These are phyloP conservation scores for Neonectria hederae DNA, from an alignment of 2,329 filamentous ascomycete genomes.

Conservation along the genomic window DNA sequence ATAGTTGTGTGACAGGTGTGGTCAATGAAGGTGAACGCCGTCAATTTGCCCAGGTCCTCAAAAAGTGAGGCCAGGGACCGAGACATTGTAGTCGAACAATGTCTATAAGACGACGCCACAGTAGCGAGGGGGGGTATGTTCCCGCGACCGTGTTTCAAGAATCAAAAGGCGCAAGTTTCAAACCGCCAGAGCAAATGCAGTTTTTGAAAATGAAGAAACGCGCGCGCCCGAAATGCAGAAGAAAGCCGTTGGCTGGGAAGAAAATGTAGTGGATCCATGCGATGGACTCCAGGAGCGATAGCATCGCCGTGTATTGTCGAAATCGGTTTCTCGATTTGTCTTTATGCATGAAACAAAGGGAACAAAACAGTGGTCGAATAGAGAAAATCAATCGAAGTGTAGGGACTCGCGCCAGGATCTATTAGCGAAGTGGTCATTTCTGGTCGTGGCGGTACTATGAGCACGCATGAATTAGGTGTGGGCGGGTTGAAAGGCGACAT, in stretches of 20 bases:
- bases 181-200: conserved; percentile 35
- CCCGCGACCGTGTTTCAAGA: conserved; percentile 38
- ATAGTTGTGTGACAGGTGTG: conserved; percentile 30
- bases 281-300: conserved; percentile 30
- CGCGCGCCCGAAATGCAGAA: conserved; percentile 38
- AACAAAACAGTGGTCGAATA: conserved; percentile 25
- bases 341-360: conserved; percentile 39
- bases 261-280: conserved; percentile 26
- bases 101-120: conserved; percentile 36
- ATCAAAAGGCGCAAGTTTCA: conserved; percentile 28
- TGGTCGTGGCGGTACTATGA: conserved; percentile 42
- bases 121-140: conserved; percentile 27
- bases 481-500: conserved; percentile 18
- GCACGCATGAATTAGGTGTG: conserved; percentile 38
- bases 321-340: conserved; percentile 29
- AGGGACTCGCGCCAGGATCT: conserved; percentile 39
- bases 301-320: conserved; percentile 32
- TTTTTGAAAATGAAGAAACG: conserved; percentile 30
- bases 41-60: conserved; percentile 20
- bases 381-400: conserved; percentile 31
- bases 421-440: conserved; percentile 43
- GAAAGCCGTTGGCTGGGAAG: conserved; percentile 28
- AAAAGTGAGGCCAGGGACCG: conserved; percentile 22
- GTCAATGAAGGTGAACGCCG: conserved; percentile 20
- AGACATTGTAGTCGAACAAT: conserved; percentile 35